Percentiles rank a stretch among this genome's conserved stretches.
These are phyloP conservation scores for Colletotrichum cordylinicola DNA, from an alignment of 2,329 filamentous ascomycete genomes.

Conservation along the genomic window DNA sequence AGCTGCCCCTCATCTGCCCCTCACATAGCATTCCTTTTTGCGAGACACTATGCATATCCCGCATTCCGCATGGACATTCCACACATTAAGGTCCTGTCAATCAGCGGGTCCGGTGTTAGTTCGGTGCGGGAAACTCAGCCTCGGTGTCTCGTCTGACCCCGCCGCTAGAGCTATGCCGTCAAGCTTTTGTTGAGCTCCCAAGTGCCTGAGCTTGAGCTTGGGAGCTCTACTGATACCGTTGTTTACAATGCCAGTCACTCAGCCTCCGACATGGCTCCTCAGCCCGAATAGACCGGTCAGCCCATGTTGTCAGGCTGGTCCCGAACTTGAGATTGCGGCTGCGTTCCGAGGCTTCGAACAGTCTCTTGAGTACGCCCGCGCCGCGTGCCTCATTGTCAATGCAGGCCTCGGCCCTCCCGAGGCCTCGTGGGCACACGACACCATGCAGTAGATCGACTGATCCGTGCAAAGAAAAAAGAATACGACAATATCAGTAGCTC, in stretches of 20 bases:
- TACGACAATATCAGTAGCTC: background rate
- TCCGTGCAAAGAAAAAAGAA: background rate
- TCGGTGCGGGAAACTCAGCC: background rate
- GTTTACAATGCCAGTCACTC: background rate
- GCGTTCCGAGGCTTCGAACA: background rate
- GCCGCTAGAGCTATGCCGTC: background rate
- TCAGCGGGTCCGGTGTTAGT: slow-evolving; percentile 4
- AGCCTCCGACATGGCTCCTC: background rate
- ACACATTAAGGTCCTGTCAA: slow-evolving; percentile 17
- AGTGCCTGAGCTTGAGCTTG: background rate
- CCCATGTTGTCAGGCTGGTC: background rate
- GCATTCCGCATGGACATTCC: slow-evolving; percentile 9
- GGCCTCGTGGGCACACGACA: background rate
- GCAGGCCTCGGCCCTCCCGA: background rate
- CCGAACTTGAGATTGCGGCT: background rate
- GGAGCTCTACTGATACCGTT: background rate
- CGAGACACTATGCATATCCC: background rate
- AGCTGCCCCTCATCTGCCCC: background rate
- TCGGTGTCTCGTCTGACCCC: background rate
- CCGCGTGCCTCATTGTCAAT: background rate
- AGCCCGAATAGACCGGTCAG: background rate
- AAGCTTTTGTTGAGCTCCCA: slow-evolving; percentile 12
- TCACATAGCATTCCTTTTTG: background rate
- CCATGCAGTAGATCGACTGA: background rate
- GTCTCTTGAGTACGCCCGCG: background rate